Percentiles rank a stretch among this genome's conserved stretches.
These are phyloP conservation scores for Craspedostauros australis DNA, from an alignment of 108 stramenopile genomes.

Conservation along the genomic window DNA sequence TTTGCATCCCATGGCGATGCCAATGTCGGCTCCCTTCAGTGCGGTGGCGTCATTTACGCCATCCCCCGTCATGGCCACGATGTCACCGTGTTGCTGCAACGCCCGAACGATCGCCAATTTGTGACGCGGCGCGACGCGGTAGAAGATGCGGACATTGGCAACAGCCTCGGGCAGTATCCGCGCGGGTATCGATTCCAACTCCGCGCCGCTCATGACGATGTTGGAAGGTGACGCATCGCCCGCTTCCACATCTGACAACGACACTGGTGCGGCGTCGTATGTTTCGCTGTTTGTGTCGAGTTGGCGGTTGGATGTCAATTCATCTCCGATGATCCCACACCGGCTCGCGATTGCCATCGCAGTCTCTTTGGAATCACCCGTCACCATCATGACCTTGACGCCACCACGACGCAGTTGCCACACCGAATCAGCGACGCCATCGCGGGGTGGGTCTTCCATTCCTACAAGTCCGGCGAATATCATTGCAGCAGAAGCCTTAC, in stretches of 20 bases:
- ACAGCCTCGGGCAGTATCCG: slow-evolving; percentile 57
- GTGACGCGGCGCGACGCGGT: slow-evolving; percentile 91
- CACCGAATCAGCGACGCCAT: slow-evolving; percentile 77
- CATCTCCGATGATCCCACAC: slow-evolving; percentile 72
- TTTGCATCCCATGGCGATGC: slow-evolving; percentile 94
- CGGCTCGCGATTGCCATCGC: slow-evolving; percentile 87
- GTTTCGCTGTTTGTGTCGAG: background rate
- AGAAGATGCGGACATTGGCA: slow-evolving; percentile 84
- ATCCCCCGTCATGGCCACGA: slow-evolving; percentile 98
- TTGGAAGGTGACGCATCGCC: slow-evolving; percentile 12
- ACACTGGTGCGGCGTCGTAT: background rate
- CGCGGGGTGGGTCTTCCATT: slow-evolving; percentile 90
- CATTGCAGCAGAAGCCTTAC: too few relatives aligned
- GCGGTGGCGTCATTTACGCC: slow-evolving; percentile 96
- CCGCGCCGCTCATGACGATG: slow-evolving; percentile 58
- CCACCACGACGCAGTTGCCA: slow-evolving; percentile 70
- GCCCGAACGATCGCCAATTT: slow-evolving; percentile 94
- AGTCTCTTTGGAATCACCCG: slow-evolving; percentile 94
- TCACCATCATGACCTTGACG: slow-evolving; percentile 93
- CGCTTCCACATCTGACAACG: slow-evolving; percentile 27
- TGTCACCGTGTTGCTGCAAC: slow-evolving; percentile 83
- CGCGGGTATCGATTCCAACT: slow-evolving; percentile 74
- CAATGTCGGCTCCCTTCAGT: slow-evolving; percentile 91
- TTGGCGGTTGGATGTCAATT: background rate
- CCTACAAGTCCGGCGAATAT: slow-evolving; percentile 92